Evolutionary conservation across 2,329 filamentous ascomycete species (phyloP).

Genomic region (Orbilia javanica): DNA sequence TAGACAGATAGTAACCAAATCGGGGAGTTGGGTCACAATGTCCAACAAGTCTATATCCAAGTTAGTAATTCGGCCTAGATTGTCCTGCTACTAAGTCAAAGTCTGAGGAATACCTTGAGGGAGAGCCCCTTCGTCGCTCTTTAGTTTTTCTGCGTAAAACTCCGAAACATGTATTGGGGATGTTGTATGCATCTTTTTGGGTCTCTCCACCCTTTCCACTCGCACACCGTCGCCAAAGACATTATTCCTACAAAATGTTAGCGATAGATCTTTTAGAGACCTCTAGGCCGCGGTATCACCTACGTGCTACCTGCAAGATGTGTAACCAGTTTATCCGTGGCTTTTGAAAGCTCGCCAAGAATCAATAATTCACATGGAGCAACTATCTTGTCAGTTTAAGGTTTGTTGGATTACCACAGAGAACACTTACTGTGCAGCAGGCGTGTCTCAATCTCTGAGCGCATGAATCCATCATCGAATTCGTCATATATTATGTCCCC

Average conservation of each 20-base stretch:
- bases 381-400: constrained; percentile 65
- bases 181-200: constrained; percentile 84
- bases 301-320: constrained; percentile 84
- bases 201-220: constrained; percentile 81
- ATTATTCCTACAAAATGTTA: constrained; percentile 72
- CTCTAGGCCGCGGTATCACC: not conserved
- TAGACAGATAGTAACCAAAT: constrained; percentile 88
- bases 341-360: constrained; percentile 88
- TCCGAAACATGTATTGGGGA: constrained; percentile 88
- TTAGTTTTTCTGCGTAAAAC: constrained; percentile 91
- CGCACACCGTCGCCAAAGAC: constrained; percentile 91
- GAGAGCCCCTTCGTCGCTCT: constrained; percentile 71
- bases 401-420: not conserved
- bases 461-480: constrained; percentile 98
- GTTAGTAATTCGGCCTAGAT: not conserved
- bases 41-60: constrained; percentile 76
- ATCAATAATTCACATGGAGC: constrained; percentile 95
- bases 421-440: constrained; percentile 77
- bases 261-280: constrained; percentile 46
- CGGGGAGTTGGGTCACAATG: constrained; percentile 85
- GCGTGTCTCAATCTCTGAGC: constrained; percentile 94
- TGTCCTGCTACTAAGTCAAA: not conserved
- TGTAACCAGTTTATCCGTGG: constrained; percentile 90
- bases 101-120: constrained; percentile 57
- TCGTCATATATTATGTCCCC: constrained; percentile 96